Evolutionary conservation across 1,284 basidiomycete species (phyloP).

Genomic region (Heterobasidion parviporum): DNA sequence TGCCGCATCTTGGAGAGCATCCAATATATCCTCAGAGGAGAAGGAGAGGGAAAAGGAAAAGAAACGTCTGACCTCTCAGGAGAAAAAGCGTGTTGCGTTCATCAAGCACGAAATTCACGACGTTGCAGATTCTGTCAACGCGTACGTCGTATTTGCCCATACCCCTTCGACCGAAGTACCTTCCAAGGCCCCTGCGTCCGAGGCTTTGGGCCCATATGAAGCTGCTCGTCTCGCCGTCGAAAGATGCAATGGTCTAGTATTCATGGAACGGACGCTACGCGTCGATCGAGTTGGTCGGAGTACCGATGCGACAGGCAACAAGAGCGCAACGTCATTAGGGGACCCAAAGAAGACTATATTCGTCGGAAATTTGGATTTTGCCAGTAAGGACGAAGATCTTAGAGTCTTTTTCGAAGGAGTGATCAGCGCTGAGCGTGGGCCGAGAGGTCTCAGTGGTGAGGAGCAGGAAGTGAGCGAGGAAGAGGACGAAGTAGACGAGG

Average conservation of each 20-base stretch:
- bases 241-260: slow-evolving; percentile 63
- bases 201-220: slow-evolving; percentile 62
- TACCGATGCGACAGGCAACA: slow-evolving; percentile 22
- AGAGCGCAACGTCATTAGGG: slow-evolving; percentile 18
- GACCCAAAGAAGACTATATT: slow-evolving; percentile 86
- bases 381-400: slow-evolving; percentile 85
- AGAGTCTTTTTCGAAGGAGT: slow-evolving; percentile 82
- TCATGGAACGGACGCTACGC: slow-evolving; percentile 70
- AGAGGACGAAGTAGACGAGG: slow-evolving; percentile 11
- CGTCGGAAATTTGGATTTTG: slow-evolving; percentile 91
- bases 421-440: slow-evolving; percentile 68
- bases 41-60: slow-evolving; percentile 38
- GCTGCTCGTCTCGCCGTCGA: slow-evolving; percentile 58
- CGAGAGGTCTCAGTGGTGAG: slow-evolving; percentile 20
- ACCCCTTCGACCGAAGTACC: background rate
- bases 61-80: slow-evolving; percentile 69
- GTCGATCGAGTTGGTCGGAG: slow-evolving; percentile 54
- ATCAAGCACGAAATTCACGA: slow-evolving; percentile 87
- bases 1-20: slow-evolving; percentile 59
- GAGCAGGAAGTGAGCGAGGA: slow-evolving; percentile 17
- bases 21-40: slow-evolving; percentile 34
- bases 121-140: slow-evolving; percentile 64
- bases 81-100: slow-evolving; percentile 93
- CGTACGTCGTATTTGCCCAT: slow-evolving; percentile 85
- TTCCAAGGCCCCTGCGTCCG: slow-evolving; percentile 49